Evolutionary conservation across 169 alveolate species (phyloP), one percentile per base, ranked within the genome.

Genomic region (Cytauxzoon felis): DNA sequence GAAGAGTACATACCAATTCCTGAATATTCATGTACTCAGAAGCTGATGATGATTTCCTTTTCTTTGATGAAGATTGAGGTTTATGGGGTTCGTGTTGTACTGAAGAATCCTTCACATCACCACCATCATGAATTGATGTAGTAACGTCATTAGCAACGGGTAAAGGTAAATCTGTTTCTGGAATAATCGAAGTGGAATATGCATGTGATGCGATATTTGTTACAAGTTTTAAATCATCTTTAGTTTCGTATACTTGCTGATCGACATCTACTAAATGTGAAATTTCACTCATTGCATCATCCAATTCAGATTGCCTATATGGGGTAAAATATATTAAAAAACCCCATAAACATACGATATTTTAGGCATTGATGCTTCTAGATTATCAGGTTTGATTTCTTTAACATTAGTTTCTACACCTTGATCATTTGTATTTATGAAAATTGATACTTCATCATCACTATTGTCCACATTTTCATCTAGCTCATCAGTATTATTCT

Each of bases 251-350:
- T 13, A 38, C 13, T n/a, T 38, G 45, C 13, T 38, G 19, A 38
- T 38, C 45, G n/a, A n/a, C n/a, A n/a, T n/a, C n/a, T n/a, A n/a
- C n/a, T n/a, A n/a, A n/a, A n/a, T n/a, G n/a, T n/a, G n/a, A 63
- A 7, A 66, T 66, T 32, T 66, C 54, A 19, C 18, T 21, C 78
- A 45, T 62, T 6, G 67, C 76, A 7, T n/a, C 8, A 26, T 54
- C 47, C 29, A 70, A 29, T 2, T 70, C 81, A 5, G 33, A 65
- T 30, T 71, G 51, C 32, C 78, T 60, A 54, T 21, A 18, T 6
- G 11, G 7, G 0, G 30, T 40, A 36, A 13, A 9, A 36, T 16
- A 19, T 34, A 0, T 27, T n/a, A 33, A 3, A 19, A 57, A 1
- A 2, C 5, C 4, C 19, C 1, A 1, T 2, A 8, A 19, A 54